phyloP scores from a whole-genome alignment of 176 grass and related monocot genomes.

The Phyllostachys edulis region DNA sequence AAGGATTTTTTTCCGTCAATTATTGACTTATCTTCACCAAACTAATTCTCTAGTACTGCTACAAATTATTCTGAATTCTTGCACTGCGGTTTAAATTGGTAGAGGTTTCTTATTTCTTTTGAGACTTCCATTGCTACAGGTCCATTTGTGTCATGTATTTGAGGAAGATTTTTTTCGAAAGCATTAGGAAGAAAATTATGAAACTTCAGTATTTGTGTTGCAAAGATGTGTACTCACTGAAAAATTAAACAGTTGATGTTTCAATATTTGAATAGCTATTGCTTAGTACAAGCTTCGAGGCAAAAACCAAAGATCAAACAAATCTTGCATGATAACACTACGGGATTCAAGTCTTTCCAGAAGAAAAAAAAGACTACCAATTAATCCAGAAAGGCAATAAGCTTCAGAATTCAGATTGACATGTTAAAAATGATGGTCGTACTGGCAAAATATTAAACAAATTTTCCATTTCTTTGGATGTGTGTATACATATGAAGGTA shows the following conservation, averaged over 20 bases:
- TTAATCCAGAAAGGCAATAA: neutral
- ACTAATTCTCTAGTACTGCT: neutral
- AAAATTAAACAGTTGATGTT: neutral
- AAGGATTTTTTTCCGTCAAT: too few species aligned
- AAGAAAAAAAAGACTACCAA: neutral
- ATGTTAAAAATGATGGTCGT: neutral
- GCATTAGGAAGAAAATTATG: neutral
- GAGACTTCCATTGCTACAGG: too few species aligned
- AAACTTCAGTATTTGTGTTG: neutral
- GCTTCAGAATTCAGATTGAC: neutral
- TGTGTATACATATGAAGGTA: neutral
- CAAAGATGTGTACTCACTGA: neutral
- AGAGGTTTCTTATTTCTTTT: neutral
- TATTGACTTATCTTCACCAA: neutral
- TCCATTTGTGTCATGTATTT: neutral
- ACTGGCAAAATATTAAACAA: neutral
- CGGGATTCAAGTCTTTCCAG: neutral
- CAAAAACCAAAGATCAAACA: neutral
- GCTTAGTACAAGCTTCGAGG: too few species aligned
- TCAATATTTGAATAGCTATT: neutral
- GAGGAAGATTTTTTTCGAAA: too few species aligned
- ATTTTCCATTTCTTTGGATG: neutral
- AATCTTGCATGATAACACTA: neutral
- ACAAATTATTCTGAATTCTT: neutral
- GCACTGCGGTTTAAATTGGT: neutral